phyloP scores from a whole-genome alignment of 352 stramenopile genomes.

The Globisporangium parvum region DNA sequence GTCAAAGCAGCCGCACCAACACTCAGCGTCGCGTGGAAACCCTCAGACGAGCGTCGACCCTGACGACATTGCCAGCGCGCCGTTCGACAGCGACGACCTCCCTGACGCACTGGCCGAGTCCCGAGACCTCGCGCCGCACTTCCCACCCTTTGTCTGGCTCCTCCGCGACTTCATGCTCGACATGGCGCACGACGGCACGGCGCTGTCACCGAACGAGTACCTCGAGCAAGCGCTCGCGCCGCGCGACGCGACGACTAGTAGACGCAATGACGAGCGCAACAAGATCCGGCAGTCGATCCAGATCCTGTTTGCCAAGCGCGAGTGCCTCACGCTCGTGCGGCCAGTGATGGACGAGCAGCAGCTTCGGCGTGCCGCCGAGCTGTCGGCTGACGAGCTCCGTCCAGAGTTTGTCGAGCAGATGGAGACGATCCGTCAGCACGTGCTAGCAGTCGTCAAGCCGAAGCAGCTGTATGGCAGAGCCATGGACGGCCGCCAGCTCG shows the following conservation, averaged over 20 bases:
- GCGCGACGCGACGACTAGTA: constrained; percentile 25
- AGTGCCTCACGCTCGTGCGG: constrained; percentile 75
- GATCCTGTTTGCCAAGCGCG: constrained; percentile 62
- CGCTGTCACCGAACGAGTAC: constrained; percentile 65
- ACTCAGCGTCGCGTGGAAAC: not conserved
- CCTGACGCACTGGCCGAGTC: constrained; percentile 37
- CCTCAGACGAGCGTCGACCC: not conserved
- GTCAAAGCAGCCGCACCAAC: not conserved
- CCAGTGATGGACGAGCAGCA: constrained; percentile 63
- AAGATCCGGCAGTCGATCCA: constrained; percentile 55
- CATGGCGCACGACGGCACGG: constrained; percentile 56
- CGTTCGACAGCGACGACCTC: not conserved
- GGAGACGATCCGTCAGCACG: constrained; percentile 33
- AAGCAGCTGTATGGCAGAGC: constrained; percentile 68
- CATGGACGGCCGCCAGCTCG: constrained; percentile 57
- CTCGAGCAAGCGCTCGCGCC: constrained; percentile 68
- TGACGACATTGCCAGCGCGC: constrained; percentile 2
- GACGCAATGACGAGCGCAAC: constrained; percentile 67
- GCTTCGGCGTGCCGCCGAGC: constrained; percentile 47
- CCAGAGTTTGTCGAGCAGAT: constrained; percentile 80
- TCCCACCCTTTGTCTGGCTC: constrained; percentile 80
- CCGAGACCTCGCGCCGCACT: constrained; percentile 57
- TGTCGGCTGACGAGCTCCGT: constrained; percentile 48
- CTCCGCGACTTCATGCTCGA: constrained; percentile 81
- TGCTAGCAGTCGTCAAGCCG: constrained; percentile 43